These are phyloP conservation scores for Volvariella volvacea DNA, from an alignment of 1,284 basidiomycete genomes.

Conservation along the genomic window DNA sequence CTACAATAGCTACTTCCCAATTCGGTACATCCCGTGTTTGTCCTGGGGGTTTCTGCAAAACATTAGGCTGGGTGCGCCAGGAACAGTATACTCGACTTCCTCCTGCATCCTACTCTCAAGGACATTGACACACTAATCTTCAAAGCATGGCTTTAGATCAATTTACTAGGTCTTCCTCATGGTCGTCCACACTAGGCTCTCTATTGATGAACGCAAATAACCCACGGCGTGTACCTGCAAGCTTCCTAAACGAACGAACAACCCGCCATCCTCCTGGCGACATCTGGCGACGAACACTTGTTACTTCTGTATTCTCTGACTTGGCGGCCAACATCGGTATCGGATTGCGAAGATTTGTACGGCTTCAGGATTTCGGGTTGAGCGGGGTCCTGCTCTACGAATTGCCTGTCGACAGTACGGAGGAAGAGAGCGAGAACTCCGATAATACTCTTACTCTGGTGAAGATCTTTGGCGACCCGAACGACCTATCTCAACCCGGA, in stretches of 20 bases:
- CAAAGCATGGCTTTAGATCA: too few relatives aligned
- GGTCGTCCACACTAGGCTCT: too few relatives aligned
- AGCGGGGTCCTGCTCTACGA: slow-evolving; percentile 24
- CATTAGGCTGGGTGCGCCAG: too few relatives aligned
- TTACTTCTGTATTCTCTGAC: slow-evolving; percentile 15
- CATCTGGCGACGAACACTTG: slow-evolving; percentile 18
- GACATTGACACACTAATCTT: too few relatives aligned
- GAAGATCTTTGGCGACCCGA: slow-evolving; percentile 16
- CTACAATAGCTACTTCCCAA: too few relatives aligned
- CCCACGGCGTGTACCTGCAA: too few relatives aligned
- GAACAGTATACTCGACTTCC: too few relatives aligned
- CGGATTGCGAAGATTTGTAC: slow-evolving; percentile 18
- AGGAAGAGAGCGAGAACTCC: not conserved
- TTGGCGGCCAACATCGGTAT: slow-evolving; percentile 8
- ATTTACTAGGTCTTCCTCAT: too few relatives aligned
- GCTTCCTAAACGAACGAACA: not conserved
- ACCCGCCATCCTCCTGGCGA: slow-evolving; percentile 14
- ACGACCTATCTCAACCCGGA: slow-evolving; percentile 12
- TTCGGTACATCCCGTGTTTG: too few relatives aligned
- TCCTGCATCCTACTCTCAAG: too few relatives aligned
- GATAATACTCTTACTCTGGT: slow-evolving; percentile 11
- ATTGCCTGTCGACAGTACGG: slow-evolving; percentile 8
- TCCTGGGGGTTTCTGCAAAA: too few relatives aligned
- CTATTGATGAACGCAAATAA: too few relatives aligned
- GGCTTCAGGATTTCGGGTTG: slow-evolving; percentile 20